Base-by-base conservation (phyloP, 371 early-diverging fungal species). In the Mucor lusitanicus region DNA sequence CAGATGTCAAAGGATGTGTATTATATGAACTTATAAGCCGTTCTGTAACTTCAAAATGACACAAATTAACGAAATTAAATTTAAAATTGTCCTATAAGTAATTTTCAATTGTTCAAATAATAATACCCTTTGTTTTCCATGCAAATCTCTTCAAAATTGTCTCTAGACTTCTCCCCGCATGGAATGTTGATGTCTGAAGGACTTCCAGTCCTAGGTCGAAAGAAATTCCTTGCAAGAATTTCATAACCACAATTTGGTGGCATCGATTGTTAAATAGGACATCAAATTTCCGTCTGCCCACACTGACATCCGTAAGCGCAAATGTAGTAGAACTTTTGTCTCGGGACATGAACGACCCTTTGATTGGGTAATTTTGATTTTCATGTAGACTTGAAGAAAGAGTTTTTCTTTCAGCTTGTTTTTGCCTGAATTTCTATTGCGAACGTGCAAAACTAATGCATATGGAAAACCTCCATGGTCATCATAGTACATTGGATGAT, bases 401-500 rank as follows among this genome's bases (percentile, higher is more conserved):
- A 78, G 81, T 81, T 78, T 74, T 81, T 78, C 74, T 81, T 67
- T 65, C 61, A 25, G 59, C 70, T 58, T 65, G 69, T 54, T 64
- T 75, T 77, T 67, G 75, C 76, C 75, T 70, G 64, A 44, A 57
- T 64, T 67, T 59, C 63, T 61, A 33, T 59, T 71, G 48, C 44
- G 64, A 39, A 63, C 46, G 54, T 74, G 76, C 70, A 7, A 75
- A 66, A 75, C 59, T 54, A 70, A 72, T 54, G 48, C 48, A 72
- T 60, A 69, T 50, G 60, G 44, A 44, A 32, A 59, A 55, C 48
- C 46, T 56, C 54, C 64, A 68, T 67, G 64, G 78, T 71, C 76
- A 74, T 81, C 81, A 81, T 81, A 81, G 81, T 81, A 78, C 81
- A 60, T 74, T 72, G 76, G 67, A 63, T 75, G 67, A 50, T 42